Base-by-base conservation (phyloP, 1,284 basidiomycete genomes). In the Gymnopus androsaceus region DNA sequence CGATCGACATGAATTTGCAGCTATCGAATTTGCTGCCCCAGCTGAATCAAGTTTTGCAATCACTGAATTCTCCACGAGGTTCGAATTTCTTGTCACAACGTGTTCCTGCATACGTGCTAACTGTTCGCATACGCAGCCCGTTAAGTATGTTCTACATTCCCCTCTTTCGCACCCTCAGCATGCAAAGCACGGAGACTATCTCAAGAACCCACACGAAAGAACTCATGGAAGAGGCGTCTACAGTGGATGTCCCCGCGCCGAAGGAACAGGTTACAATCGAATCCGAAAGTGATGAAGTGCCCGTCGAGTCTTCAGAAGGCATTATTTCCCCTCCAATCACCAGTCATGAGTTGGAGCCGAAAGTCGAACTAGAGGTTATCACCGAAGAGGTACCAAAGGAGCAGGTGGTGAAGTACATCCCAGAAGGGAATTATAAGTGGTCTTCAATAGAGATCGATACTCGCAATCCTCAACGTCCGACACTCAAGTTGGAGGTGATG, bases 1-100 rank as follows among this genome's bases (percentile, higher is more conserved):
- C 5, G 90, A 92, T 67, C 79, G 90, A 8, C 91, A 93, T 70
- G 90, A 93, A 69, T 92, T 92, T 67, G 90, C 90, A 2, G 83
- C 82, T 2, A 79, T 91, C 66, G 81, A 85, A 69, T 86, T 82
- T 67, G 77, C 75, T 52, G 68, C 75, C 19, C 73, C 76, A 11
- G 72, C 75, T 7, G 59, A 64, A 14, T 38, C 19, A 15, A 21
- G 23, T 15, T 67, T 75, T 57, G 61, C 70, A 2, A 67, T 78
- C 38, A 62, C 66, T 37, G 78, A 79, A 40, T 69, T 78, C 40
- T 79, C 77, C 3, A 77, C 78, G 4, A 78, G 61, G 61, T 57
- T 12, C 28, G 44, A 41, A 2, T 25, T 47, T 23, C 11, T 34
- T 25, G 11, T 23, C 41, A 41, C 15, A 11, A 27, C 9, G n/a